Evolutionary conservation across 371 early-diverging fungal species (phyloP), one percentile per base, ranked within the genome.

Genomic region (Saksenaea vasiformis): DNA sequence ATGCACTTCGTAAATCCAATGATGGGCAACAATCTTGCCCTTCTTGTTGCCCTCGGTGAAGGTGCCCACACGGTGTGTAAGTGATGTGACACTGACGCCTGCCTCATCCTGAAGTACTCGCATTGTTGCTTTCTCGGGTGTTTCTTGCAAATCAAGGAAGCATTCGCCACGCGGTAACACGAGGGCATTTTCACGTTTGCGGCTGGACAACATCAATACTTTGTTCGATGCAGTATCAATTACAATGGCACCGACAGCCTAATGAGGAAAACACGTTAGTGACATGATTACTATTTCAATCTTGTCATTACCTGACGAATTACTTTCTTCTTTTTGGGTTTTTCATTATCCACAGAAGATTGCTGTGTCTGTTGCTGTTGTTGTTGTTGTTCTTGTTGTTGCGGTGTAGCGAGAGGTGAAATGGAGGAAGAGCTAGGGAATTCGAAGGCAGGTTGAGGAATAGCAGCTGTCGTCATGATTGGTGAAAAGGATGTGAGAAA

Each of bases 1-100:
- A 54, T 74, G 65, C 1, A 81, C 64, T 59, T 81, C 77, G 62
- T 74, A 81, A 73, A 81, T 77, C 73, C 75, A 74, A 61, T 81
- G 73, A 24, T 78, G 77, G 9, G 75, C 77, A 34, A 69, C 67
- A 0, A 72, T 73, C 24, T 71, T 76, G 5, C 81, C 81, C 54
- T 71, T 76, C 47, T 81, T 81, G 27, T 76, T 77, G 26, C 75
- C 67, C 57, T 81, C 77, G 27, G 71, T 67, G 34, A 68, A 81
- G 11, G 75, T 73, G 2, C 77, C 78, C 22, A 81, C 61, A 34
- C 70, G 73, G 19, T 58, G 57, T 3, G 65, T 58, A 3, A 72
- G 38, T 37, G 47, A 59, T 22, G 38, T 44, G 14, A 68, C 69
- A 11, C 38, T 27, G 9, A 78, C 61, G 59, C 76, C 73, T 8